A percentile compares a stretch with the other conserved stretches of the same genome.
Evolutionary conservation across 805 yeast genomes (phyloP).

Genomic region (Dipodascus albidus): DNA sequence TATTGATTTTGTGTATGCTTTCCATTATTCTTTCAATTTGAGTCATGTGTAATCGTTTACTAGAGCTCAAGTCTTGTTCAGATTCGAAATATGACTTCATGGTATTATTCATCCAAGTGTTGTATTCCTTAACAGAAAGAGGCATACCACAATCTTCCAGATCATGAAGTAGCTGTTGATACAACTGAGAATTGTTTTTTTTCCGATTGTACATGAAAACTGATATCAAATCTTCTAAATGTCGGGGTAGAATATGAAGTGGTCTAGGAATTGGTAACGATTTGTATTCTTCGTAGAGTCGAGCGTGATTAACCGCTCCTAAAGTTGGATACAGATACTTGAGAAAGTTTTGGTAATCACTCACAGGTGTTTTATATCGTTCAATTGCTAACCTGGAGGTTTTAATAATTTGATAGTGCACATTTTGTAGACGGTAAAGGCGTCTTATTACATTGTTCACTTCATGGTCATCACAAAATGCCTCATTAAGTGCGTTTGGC

Average conservation of each 20-base stretch:
- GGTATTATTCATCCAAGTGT: conserved; percentile 15
- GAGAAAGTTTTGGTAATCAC: conserved; percentile 16
- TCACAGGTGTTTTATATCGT: conserved; percentile 9
- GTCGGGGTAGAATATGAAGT: conserved; percentile 18
- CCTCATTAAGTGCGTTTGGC: neutral
- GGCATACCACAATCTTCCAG: conserved; percentile 22
- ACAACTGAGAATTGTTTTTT: conserved; percentile 6
- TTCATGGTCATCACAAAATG: neutral
- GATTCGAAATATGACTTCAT: neutral
- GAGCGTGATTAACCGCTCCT: conserved; percentile 6
- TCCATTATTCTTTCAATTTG: conserved; percentile 5
- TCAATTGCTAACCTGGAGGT: conserved; percentile 2
- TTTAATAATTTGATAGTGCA: conserved; percentile 8
- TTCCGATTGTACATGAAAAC: conserved; percentile 9
- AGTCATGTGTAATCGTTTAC: conserved; percentile 8
- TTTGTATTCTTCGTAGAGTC: conserved; percentile 19
- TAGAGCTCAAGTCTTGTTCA: neutral
- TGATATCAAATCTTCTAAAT: conserved; percentile 24
- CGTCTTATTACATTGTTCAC: neutral
- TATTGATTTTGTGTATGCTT: conserved; percentile 9
- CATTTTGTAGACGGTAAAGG: conserved; percentile 5
- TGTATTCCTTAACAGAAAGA: conserved; percentile 22
- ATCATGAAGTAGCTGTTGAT: conserved; percentile 14
- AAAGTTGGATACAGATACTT: conserved; percentile 11
- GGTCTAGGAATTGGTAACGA: conserved; percentile 27